Evolutionary conservation across 805 yeast genomes (phyloP).

Genomic region (Nakazawaea pomicola): DNA sequence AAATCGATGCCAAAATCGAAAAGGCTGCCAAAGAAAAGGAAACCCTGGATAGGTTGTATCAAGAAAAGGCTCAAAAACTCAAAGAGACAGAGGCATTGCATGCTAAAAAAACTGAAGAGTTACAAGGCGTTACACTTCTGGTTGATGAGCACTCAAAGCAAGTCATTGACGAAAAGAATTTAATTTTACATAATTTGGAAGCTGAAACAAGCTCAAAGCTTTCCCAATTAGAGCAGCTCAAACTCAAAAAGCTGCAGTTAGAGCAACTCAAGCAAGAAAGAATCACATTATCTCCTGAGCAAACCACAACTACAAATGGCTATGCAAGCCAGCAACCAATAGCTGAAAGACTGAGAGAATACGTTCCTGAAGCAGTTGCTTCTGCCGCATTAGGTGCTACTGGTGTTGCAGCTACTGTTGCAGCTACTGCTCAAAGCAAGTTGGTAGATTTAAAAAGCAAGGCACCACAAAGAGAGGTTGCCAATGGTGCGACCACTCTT

Average conservation of each 20-base stretch:
- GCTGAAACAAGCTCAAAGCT: not conserved
- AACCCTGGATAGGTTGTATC: not conserved
- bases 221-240: slow-evolving; percentile 3
- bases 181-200: slow-evolving; percentile 3
- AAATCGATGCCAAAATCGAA: slow-evolving; percentile 4
- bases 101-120: not conserved
- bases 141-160: slow-evolving; percentile 16
- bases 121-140: not conserved
- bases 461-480: not conserved
- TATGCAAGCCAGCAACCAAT: not conserved
- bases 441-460: slow-evolving; percentile 5
- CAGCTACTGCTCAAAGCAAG: slow-evolving; percentile 9
- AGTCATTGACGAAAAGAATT: slow-evolving; percentile 17
- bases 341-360: not conserved
- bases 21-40: not conserved
- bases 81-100: not conserved
- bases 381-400: not conserved
- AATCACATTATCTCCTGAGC: not conserved
- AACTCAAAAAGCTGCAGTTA: slow-evolving; percentile 2
- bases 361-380: slow-evolving; percentile 1
- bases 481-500: too few relatives aligned
- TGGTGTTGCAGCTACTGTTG: slow-evolving; percentile 5
- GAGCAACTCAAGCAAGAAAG: slow-evolving; percentile 1
- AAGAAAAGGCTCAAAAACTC: not conserved
- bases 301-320: too few relatives aligned